Evolutionary conservation across 768 basidiomycete genomes (phyloP), one percentile per base, ranked within the genome.

Genomic region (Neoboletus subvelutipes): DNA sequence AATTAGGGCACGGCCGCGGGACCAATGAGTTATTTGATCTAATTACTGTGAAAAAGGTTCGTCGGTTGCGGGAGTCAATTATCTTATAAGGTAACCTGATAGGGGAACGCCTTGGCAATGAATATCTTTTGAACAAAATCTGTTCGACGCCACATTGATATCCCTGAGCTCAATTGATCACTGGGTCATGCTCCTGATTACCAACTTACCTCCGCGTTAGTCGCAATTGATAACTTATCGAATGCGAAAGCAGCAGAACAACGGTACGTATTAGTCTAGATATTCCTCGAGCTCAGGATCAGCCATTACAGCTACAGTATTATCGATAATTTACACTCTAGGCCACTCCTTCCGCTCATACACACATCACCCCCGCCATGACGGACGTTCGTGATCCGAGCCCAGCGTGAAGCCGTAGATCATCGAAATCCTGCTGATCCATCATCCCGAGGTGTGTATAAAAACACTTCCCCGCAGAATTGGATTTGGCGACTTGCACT

Each of bases 391-490:
- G 62, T 50, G 67, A 54, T 28, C 50, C 63, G 5, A 58, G 47
- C 5, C 65, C 70, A 50, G 66, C 39, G 31, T 48, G 36, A 49
- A 40, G 33, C 5, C 58, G 60, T 12, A n/a, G 45, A 31, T 58
- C 54, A 29, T 58, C 60, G 12, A 41, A 53, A 15, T 43, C 37
- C 4, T 53, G 42, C 50, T 70, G 63, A 41, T 62, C 70, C 33
- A 62, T 54, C 70, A 71, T 71, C 8, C 71, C 71, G 13, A 71
- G 66, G 28, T 51, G 64, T 37, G 64, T 45, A 36, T 71, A 71
- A 34, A 71, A 71, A 50, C 58, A 29, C 41, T 64, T 69, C 10
- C 71, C 71, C 5, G 47, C 60, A 33, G 58, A 36, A 34, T 71
- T 71, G 22, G 64, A 58, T 3, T 55, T 59, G 0, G 72, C 66